Evolutionary conservation across 2,329 filamentous ascomycete genomes (phyloP).

Genomic region (Diaporthe citriasiana): DNA sequence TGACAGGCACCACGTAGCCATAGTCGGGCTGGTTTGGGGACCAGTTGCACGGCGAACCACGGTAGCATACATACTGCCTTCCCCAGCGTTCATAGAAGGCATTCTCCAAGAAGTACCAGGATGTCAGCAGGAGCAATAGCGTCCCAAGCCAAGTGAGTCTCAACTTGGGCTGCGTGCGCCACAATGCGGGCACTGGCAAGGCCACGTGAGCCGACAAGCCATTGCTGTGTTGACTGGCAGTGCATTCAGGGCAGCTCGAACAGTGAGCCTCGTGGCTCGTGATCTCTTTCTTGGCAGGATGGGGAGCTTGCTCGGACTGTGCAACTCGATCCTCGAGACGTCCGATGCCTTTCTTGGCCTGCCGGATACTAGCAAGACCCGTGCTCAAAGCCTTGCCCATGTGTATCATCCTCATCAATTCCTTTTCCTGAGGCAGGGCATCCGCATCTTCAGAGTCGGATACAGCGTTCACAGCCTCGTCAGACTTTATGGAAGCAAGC

Average conservation of each 20-base stretch:
- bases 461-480: constrained; percentile 45
- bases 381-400: constrained; percentile 68
- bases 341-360: constrained; percentile 70
- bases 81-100: constrained; percentile 65
- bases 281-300: not conserved
- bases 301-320: constrained; percentile 50
- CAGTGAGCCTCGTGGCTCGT: constrained; percentile 14
- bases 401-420: constrained; percentile 61
- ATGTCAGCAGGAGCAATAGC: constrained; percentile 56
- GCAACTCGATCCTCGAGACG: constrained; percentile 67
- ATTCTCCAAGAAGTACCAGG: constrained; percentile 71
- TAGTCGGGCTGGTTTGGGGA: constrained; percentile 68
- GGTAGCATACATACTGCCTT: constrained; percentile 65
- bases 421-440: constrained; percentile 52
- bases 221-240: constrained; percentile 10
- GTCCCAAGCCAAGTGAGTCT: constrained; percentile 64
- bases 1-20: constrained; percentile 72
- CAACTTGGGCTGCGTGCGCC: constrained; percentile 58
- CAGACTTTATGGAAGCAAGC: constrained; percentile 48
- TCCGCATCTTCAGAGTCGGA: constrained; percentile 38
- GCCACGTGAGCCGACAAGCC: constrained; percentile 54
- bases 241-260: constrained; percentile 27
- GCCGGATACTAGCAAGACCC: constrained; percentile 66
- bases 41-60: constrained; percentile 57
- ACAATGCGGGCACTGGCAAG: constrained; percentile 63